These are phyloP conservation scores for Aspergillus luchuensis DNA, from an alignment of 2,329 filamentous ascomycete genomes.

Conservation along the genomic window DNA sequence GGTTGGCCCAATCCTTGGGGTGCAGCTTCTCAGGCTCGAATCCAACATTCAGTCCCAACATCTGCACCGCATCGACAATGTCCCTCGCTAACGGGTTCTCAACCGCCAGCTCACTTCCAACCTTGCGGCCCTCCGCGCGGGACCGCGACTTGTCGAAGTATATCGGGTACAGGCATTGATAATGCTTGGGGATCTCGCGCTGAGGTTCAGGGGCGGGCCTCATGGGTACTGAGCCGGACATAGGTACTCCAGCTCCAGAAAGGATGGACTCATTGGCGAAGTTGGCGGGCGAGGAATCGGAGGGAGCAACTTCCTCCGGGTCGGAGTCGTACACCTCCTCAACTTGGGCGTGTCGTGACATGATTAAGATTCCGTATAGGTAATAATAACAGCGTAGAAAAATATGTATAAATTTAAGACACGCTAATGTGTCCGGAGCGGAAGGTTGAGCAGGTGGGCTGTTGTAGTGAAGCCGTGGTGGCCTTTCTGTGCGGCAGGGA, in stretches of 20 bases:
- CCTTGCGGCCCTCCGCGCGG: constrained; percentile 78
- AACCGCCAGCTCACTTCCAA: constrained; percentile 71
- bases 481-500: constrained; percentile 27
- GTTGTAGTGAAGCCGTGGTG: constrained; percentile 12
- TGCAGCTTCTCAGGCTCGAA: constrained; percentile 92
- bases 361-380: constrained; percentile 40
- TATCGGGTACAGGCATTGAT: constrained; percentile 88
- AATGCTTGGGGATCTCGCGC: constrained; percentile 67
- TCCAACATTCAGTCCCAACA: constrained; percentile 63
- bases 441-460: constrained; percentile 3
- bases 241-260: constrained; percentile 39
- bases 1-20: constrained; percentile 97
- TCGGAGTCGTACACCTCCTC: constrained; percentile 94
- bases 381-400: background rate
- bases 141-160: constrained; percentile 77
- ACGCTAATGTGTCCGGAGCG: background rate
- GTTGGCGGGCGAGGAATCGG: constrained; percentile 43
- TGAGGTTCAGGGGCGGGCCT: constrained; percentile 47
- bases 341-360: constrained; percentile 79
- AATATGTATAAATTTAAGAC: background rate
- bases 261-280: constrained; percentile 53
- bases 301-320: constrained; percentile 82
- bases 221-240: constrained; percentile 29
- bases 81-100: constrained; percentile 83
- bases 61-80: constrained; percentile 81